Conservation (phyloP, 1,284 basidiomycete genomes). For the Porodaedalea pini region DNA sequence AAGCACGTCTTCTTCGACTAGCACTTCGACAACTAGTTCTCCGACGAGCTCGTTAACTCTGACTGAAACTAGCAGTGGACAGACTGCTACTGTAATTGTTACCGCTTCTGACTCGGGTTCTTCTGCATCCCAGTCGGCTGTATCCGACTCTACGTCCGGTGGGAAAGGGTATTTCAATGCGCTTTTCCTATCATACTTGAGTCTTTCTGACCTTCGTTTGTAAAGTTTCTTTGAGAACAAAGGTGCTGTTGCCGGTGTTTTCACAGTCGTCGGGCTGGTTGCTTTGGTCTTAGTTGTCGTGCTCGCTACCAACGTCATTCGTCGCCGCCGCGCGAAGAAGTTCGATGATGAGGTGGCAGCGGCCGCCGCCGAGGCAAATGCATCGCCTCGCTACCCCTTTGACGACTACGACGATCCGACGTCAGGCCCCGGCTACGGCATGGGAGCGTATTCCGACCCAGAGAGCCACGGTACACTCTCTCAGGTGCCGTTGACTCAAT, state of each 20-base stretch:
- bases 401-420: conserved; percentile 42
- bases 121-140: conserved; percentile 8
- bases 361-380: conserved; percentile 54
- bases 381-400: conserved; percentile 49
- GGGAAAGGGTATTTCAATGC: not conserved
- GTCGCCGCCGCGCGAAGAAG: conserved; percentile 56
- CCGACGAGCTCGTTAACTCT: conserved; percentile 10
- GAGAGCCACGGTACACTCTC: conserved; percentile 49
- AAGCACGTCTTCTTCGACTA: conserved; percentile 11
- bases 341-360: conserved; percentile 70
- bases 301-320: conserved; percentile 50
- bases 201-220: not conserved
- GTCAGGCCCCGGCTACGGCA: conserved; percentile 23
- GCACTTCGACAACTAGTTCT: conserved; percentile 10
- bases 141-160: not conserved
- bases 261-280: conserved; percentile 63
- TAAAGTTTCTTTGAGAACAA: conserved; percentile 67
- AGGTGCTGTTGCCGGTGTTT: conserved; percentile 66
- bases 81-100: conserved; percentile 14
- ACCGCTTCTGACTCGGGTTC: conserved; percentile 20
- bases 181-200: not conserved
- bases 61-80: conserved; percentile 15
- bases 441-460: conserved; percentile 50
- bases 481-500: conserved; percentile 43
- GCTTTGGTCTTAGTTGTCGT: conserved; percentile 48